Evolutionary conservation across 371 early-diverging fungal species (phyloP).

Genomic region (Rhizopus sp.): DNA sequence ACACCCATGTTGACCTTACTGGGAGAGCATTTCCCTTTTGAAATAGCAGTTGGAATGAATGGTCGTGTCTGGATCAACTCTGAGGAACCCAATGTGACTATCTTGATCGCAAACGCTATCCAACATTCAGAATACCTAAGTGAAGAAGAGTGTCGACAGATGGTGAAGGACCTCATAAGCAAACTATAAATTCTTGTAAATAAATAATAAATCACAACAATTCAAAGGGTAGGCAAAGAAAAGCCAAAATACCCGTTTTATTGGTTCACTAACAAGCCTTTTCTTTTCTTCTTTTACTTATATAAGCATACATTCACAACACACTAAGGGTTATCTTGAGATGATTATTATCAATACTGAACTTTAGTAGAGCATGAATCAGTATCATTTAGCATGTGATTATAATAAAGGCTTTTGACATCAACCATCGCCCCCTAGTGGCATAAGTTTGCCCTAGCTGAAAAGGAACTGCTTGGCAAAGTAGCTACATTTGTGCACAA

Average conservation of each 20-base stretch:
- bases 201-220: not conserved
- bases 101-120: constrained; percentile 74
- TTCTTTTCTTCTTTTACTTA: not conserved
- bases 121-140: constrained; percentile 73
- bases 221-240: not conserved
- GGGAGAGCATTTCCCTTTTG: constrained; percentile 79
- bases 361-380: no score
- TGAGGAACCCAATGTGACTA: constrained; percentile 55
- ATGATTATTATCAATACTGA: no score
- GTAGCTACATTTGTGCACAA: no score
- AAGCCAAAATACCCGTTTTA: not conserved
- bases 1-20: constrained; percentile 68
- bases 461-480: no score
- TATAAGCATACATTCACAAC: not conserved
- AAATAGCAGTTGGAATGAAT: constrained; percentile 91
- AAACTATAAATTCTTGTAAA: constrained; percentile 14
- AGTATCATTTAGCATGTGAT: no score
- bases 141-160: constrained; percentile 57
- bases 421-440: no score
- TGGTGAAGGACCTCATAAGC: constrained; percentile 57
- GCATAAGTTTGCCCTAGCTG: no score
- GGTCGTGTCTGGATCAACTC: constrained; percentile 92
- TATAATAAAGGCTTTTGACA: no score
- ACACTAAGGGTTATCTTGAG: no score
- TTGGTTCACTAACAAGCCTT: not conserved